Base-by-base conservation (phyloP, 108 stramenopile species). In the Ochromonas danica region DNA sequence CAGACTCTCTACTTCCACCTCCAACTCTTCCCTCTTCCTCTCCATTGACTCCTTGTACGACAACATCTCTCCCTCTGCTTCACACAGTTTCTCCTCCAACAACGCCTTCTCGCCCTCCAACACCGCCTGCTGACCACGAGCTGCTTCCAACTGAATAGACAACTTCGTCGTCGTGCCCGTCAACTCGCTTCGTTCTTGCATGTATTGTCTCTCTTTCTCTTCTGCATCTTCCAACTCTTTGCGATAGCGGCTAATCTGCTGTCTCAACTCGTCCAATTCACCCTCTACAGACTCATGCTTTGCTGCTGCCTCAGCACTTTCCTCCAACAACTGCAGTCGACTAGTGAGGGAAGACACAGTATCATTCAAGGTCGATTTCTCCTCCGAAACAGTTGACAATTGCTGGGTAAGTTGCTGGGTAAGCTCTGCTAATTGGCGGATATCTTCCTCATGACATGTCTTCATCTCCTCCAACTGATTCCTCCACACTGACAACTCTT, bases 121-220 rank as follows among this genome's bases (percentile, higher is more conserved):
- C 51, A 57, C 51, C 51, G 51, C 51, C 51, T 57, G 51, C 51
- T 57, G 51, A 57, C 51, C 51, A 57, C 51, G 51, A 57, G 51
- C 51, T 57, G 51, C 51, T 57, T 57, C 51, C 51, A 57, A 57
- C 51, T 57, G 51, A 57, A 57, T 57, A 57, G 51, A 57, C 51
- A 57, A 57, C 51, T 57, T 57, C 51, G 51, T 57, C 51, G 51
- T 57, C 51, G 51, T 57, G 51, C 51, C 51, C 51, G 22, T 57
- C 51, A 57, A 57, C 51, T 57, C 51, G 51, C 51, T 57, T 57
- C 51, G 51, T 57, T 57, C 51, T 57, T 57, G 51, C 51, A 57
- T 57, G 51, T 57, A 57, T 57, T 57, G 51, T 57, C 51, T 57
- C 51, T 57, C 51, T 57, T 57, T 57, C 51, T 57, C 51, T 57